phyloP scores from a whole-genome alignment of 2,329 filamentous ascomycete species.

The Didymella segeticola region DNA sequence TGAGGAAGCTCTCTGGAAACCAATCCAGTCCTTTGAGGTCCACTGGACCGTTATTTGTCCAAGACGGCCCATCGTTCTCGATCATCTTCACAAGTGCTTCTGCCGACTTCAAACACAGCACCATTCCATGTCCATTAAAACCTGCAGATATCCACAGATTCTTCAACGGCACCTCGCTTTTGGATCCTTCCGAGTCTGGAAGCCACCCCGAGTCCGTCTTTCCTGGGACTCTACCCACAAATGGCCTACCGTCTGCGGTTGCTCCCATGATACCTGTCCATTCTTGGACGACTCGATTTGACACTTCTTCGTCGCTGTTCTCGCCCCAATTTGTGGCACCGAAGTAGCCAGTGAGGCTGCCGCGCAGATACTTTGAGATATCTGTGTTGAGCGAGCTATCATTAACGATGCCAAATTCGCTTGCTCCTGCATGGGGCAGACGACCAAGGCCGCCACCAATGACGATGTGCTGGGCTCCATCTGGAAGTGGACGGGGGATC shows the following conservation, averaged over 20 bases:
- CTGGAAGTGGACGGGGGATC: conserved; percentile 58
- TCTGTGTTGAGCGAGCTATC: conserved; percentile 60
- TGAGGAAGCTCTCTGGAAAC: conserved; percentile 62
- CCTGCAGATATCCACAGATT: conserved; percentile 64
- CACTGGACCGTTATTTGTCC: background rate
- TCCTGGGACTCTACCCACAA: conserved; percentile 54
- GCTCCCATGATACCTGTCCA: conserved; percentile 62
- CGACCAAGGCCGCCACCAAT: conserved; percentile 66
- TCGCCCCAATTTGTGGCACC: conserved; percentile 53
- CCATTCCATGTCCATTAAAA: conserved; percentile 73
- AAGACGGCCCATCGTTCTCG: conserved; percentile 39
- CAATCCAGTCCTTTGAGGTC: conserved; percentile 44
- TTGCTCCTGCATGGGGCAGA: conserved; percentile 51
- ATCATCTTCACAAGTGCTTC: conserved; percentile 65
- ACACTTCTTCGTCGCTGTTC: conserved; percentile 19
- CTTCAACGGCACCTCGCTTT: conserved; percentile 2
- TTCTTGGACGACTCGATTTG: conserved; percentile 45
- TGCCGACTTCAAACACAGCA: conserved; percentile 66
- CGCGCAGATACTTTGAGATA: conserved; percentile 58
- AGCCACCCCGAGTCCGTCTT: conserved; percentile 13
- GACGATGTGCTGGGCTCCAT: conserved; percentile 60
- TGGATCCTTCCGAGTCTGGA: background rate
- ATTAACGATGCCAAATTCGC: conserved; percentile 63
- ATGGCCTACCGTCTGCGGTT: conserved; percentile 58
- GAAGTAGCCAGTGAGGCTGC: conserved; percentile 58